These are phyloP conservation scores for Alloascoidea hylecoeti DNA, from an alignment of 805 yeast genomes.

Conservation along the genomic window DNA sequence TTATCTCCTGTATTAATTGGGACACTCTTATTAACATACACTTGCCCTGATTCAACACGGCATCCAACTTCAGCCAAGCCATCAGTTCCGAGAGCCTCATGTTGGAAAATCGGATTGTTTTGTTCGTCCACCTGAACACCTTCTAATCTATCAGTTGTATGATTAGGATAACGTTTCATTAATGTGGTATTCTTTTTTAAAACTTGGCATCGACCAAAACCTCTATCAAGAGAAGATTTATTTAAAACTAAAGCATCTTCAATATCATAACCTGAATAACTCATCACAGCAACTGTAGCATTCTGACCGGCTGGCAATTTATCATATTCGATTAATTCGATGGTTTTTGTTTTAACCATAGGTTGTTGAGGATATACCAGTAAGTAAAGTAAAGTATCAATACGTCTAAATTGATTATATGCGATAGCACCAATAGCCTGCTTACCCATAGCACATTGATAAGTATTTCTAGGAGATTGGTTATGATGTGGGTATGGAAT, in stretches of 20 bases:
- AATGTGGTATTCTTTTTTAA: slow-evolving; percentile 83
- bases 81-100: slow-evolving; percentile 79
- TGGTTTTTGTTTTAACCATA: slow-evolving; percentile 95
- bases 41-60: slow-evolving; percentile 83
- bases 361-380: slow-evolving; percentile 99
- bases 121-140: slow-evolving; percentile 80
- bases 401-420: slow-evolving; percentile 89
- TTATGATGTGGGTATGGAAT: slow-evolving; percentile 90
- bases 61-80: slow-evolving; percentile 96
- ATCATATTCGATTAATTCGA: slow-evolving; percentile 89
- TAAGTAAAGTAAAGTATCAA: slow-evolving; percentile 82
- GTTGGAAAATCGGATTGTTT: slow-evolving; percentile 70
- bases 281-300: slow-evolving; percentile 98
- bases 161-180: slow-evolving; percentile 85
- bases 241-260: slow-evolving; percentile 96
- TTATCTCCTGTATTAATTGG: slow-evolving; percentile 70
- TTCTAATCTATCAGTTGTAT: slow-evolving; percentile 79
- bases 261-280: slow-evolving; percentile 97
- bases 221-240: slow-evolving; percentile 88
- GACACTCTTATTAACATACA: slow-evolving; percentile 83
- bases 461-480: slow-evolving; percentile 86
- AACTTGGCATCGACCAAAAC: slow-evolving; percentile 96
- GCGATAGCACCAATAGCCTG: slow-evolving; percentile 99
- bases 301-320: slow-evolving; percentile 98
- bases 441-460: slow-evolving; percentile 95